Evolutionary conservation across 108 stramenopile species (phyloP).

Genomic region (Nannochloropsis granulata): DNA sequence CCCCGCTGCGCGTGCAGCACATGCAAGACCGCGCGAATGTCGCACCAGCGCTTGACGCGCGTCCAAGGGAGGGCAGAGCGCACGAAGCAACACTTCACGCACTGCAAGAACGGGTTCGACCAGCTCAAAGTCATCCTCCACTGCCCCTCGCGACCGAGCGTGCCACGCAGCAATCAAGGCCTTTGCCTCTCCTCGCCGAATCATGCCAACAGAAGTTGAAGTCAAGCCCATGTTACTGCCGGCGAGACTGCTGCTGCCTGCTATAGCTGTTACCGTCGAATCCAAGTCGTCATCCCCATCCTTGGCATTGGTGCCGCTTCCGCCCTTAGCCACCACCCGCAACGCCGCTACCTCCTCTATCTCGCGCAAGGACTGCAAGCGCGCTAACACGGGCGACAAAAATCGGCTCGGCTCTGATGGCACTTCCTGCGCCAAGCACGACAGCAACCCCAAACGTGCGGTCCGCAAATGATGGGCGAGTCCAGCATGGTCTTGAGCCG

Average conservation of each 20-base stretch:
- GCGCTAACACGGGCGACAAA: neutral
- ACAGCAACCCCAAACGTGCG: neutral
- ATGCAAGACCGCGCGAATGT: neutral
- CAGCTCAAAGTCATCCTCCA: constrained; percentile 12
- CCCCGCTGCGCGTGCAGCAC: neutral
- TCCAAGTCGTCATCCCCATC: neutral
- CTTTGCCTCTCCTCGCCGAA: neutral
- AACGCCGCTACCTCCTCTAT: neutral
- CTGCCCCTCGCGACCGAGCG: neutral
- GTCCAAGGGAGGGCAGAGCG: neutral
- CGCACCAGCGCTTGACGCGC: neutral
- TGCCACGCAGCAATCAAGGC: constrained; percentile 7
- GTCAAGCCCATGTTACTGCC: neutral
- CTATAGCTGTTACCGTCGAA: neutral
- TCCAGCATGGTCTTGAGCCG: neutral
- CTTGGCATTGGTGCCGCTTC: neutral
- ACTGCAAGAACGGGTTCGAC: constrained; percentile 15
- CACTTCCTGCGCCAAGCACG: neutral
- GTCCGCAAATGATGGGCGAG: neutral
- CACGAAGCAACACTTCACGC: neutral
- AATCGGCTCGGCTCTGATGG: neutral
- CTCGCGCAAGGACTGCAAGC: neutral
- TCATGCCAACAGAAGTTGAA: neutral
- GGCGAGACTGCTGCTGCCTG: neutral
- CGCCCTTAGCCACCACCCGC: neutral